phyloP scores from a whole-genome alignment of 1,284 basidiomycete species.

The Rhodotorula sp. region DNA sequence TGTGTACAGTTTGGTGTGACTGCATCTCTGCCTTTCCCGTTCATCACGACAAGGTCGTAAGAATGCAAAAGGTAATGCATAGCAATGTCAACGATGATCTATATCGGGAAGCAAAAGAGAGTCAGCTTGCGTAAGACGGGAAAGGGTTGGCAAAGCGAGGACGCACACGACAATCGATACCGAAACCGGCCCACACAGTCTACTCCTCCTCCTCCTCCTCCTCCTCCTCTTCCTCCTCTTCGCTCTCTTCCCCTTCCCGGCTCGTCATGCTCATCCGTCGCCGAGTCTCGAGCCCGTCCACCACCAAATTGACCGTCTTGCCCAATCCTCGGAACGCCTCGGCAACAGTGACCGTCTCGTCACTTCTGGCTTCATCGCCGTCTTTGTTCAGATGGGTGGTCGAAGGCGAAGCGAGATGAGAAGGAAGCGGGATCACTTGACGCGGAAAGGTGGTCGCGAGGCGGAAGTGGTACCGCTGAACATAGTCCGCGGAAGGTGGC shows the following conservation, averaged over 20 bases:
- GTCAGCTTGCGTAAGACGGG: too few relatives aligned
- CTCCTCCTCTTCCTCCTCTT: conserved; percentile 30
- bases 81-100: too few relatives aligned
- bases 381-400: background rate
- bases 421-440: conserved; percentile 54
- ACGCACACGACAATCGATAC: too few relatives aligned
- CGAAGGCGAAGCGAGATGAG: conserved; percentile 1
- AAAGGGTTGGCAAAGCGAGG: too few relatives aligned
- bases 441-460: conserved; percentile 69
- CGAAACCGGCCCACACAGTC: too few relatives aligned
- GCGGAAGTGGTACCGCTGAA: conserved; percentile 59
- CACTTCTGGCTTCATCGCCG: conserved; percentile 51
- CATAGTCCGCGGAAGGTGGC: conserved; percentile 50
- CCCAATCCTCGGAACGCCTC: conserved; percentile 58
- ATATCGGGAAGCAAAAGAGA: too few relatives aligned
- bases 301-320: conserved; percentile 67
- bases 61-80: too few relatives aligned
- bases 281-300: conserved; percentile 54
- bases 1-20: too few relatives aligned
- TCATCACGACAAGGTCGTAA: too few relatives aligned
- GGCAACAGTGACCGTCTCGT: conserved; percentile 42
- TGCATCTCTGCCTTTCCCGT: too few relatives aligned
- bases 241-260: conserved; percentile 46
- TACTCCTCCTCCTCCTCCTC: conserved; percentile 11
- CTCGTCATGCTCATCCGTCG: conserved; percentile 25